Evolutionary conservation across 306 rosid genomes (phyloP).

Genomic region (Begonia peltatifolia): DNA sequence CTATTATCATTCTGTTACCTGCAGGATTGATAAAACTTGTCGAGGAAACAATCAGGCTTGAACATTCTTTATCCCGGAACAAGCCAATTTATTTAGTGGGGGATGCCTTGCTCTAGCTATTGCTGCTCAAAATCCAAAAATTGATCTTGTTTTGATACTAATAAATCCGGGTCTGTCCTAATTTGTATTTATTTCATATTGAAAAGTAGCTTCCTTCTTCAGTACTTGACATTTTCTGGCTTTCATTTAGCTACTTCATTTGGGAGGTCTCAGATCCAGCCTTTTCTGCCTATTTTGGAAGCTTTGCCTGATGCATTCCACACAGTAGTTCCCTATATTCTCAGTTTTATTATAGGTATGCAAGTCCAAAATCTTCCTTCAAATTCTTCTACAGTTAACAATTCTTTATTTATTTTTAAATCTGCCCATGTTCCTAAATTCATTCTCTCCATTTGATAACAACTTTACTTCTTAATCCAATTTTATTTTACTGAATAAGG

Average conservation of each 20-base stretch:
- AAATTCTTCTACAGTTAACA: no score
- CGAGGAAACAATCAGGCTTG: conserved; percentile 57
- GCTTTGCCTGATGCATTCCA: conserved; percentile 60
- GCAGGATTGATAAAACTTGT: conserved; percentile 80
- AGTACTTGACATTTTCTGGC: not conserved
- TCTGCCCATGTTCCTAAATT: no score
- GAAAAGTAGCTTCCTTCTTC: no score
- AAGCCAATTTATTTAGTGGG: conserved; percentile 92
- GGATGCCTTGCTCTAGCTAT: conserved; percentile 89
- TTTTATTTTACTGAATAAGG: no score
- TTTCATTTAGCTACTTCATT: conserved; percentile 68
- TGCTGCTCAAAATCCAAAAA: conserved; percentile 76
- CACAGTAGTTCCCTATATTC: conserved; percentile 57
- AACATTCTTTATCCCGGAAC: conserved; percentile 50
- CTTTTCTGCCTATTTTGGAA: conserved; percentile 62
- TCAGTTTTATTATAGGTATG: conserved; percentile 66
- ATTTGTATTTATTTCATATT: not conserved
- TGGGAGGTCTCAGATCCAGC: conserved; percentile 71
- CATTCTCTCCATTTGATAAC: no score
- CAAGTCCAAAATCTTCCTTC: not conserved
- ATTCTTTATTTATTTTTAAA: no score
- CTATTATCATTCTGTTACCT: conserved; percentile 1
- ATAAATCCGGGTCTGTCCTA: conserved; percentile 51
- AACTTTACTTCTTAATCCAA: no score
- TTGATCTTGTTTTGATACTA: conserved; percentile 63